Percentiles rank a stretch among this genome's conserved stretches.
Evolutionary conservation across 106 monocot genomes (phyloP).

Genomic region (Apostasia shenzhenica): DNA sequence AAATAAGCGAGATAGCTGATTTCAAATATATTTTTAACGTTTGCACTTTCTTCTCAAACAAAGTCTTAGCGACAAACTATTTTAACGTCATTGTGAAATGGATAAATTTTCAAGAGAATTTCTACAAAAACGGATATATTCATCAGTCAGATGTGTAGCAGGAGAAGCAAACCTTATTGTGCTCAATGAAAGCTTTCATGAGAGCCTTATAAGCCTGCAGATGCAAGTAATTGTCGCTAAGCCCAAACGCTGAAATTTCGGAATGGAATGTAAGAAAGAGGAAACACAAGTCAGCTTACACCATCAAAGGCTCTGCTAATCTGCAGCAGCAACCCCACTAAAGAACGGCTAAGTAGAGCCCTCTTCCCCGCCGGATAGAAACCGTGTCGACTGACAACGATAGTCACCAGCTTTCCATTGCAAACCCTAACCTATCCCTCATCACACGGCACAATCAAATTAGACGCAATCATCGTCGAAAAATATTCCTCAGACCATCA

Average conservation of each 20-base stretch:
- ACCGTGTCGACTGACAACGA: conserved; percentile 60
- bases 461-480: too few relatives aligned
- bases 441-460: neutral
- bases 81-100: too few relatives aligned
- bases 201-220: conserved; percentile 89
- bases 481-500: too few relatives aligned
- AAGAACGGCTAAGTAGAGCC: conserved; percentile 46
- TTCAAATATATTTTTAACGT: too few relatives aligned
- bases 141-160: neutral
- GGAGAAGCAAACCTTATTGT: conserved; percentile 68
- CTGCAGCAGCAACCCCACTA: conserved; percentile 80
- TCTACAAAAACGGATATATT: too few relatives aligned
- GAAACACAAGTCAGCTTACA: conserved; percentile 30
- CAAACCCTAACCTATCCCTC: conserved; percentile 61
- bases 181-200: conserved; percentile 91
- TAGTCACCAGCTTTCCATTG: conserved; percentile 73
- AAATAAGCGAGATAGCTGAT: too few relatives aligned
- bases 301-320: conserved; percentile 75
- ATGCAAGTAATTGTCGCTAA: conserved; percentile 3
- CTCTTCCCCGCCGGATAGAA: conserved; percentile 85
- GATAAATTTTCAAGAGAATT: too few relatives aligned
- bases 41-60: too few relatives aligned
- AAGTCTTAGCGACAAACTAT: too few relatives aligned
- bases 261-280: neutral
- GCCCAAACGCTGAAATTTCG: neutral